Evolutionary conservation across 345 rosid species (phyloP).

Genomic region (Lenwebbia sp.): DNA sequence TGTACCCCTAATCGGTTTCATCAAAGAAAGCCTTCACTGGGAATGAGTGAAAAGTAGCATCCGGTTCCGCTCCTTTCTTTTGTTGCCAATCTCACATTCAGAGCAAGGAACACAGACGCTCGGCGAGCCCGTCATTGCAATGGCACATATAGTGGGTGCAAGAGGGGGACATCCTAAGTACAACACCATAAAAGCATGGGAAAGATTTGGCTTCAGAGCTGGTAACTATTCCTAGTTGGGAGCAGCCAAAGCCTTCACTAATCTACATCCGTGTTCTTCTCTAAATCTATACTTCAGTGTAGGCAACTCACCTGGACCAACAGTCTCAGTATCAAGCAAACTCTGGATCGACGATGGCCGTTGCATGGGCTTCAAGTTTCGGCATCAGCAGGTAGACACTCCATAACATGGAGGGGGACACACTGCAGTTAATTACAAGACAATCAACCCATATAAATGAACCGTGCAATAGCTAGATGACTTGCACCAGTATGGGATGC

Average conservation of each 20-base stretch:
- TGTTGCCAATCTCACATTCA: not conserved
- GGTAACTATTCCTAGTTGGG: not conserved
- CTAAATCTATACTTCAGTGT: not conserved
- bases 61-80: not conserved
- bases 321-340: not conserved
- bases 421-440: not conserved
- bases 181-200: not conserved
- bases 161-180: not conserved
- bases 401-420: not conserved
- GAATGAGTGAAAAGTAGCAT: not conserved
- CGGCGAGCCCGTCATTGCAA: not conserved
- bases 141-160: not conserved
- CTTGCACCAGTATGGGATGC: not conserved
- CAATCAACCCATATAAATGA: not conserved
- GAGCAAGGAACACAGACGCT: not conserved
- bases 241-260: not conserved
- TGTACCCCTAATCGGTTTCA: not conserved
- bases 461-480: not conserved
- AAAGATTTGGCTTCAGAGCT: not conserved
- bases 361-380: not conserved
- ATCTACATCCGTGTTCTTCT: not conserved
- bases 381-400: not conserved
- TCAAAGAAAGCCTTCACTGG: not conserved
- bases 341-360: not conserved
- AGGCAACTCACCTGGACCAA: not conserved